Base-by-base conservation (phyloP, 495 filamentous ascomycete species). In the Parathielavia appendiculata region DNA sequence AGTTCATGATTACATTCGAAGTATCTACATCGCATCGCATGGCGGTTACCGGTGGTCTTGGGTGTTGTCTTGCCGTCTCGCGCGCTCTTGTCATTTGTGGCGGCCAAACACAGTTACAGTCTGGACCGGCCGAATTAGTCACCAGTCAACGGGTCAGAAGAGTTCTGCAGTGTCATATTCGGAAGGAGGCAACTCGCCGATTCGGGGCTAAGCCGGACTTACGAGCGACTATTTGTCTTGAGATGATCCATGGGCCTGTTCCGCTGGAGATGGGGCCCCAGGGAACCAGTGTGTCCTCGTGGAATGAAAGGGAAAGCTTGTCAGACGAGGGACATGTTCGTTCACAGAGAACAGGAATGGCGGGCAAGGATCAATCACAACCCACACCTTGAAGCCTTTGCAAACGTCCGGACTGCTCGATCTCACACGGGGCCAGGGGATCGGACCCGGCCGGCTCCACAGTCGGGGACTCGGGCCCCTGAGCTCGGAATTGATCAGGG, bases 391-490 rank as follows among this genome's bases (percentile, higher is more conserved):
- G 22, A 19, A 19, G 35, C 22, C 9, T 10, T 51, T 9, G n/a
- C n/a, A n/a, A n/a, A n/a, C 20, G 7, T 23, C 20, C 35, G 20
- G 22, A 11, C 13, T 7, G 13, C 2, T 51, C 34, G 48, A 2
- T 51, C 30, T 44, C 51, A 30, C 26, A 30, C 26, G 26, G 26
- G 23, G 17, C 51, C 16, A 22, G 38, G 53, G 32, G 19, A 47
- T 36, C 52, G 52, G 41, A 45, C 40, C 53, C 53, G 43, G 53
- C 43, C 53, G 34, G 19, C 41, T 38, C 53, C 53, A 46, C 53
- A 43, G 26, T 30, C 26, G 26, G 26, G n/a, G 26, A 30, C 26
- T 30, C 26, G 26, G 26, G 6, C 26, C 52, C 22, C 52, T 41
- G 17, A 45, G 26, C 14, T 45, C 41, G 41, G 43, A 17, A 12